A percentile compares a stretch with the other conserved stretches of the same genome.
These are phyloP conservation scores for Alternaria viburni DNA, from an alignment of 2,329 filamentous ascomycete genomes.

Conservation along the genomic window DNA sequence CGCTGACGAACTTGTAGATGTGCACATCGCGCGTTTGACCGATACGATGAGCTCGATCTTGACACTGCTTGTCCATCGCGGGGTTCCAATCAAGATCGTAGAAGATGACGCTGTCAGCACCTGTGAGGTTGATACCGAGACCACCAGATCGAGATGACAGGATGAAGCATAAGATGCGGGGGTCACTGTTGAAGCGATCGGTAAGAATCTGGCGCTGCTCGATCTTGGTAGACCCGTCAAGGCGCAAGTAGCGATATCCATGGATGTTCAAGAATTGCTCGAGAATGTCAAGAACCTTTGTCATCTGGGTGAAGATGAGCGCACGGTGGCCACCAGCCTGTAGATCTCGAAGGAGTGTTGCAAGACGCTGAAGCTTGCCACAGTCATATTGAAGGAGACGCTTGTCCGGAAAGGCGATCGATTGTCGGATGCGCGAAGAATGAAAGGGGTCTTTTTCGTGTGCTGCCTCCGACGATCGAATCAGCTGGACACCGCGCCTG, in stretches of 20 bases:
- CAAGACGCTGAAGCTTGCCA: conserved; percentile 90
- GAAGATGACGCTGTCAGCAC: conserved; percentile 97
- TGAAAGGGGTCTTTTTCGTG: conserved; percentile 82
- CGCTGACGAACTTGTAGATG: conserved; percentile 75
- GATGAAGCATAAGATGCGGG: conserved; percentile 92
- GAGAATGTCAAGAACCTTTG: conserved; percentile 94
- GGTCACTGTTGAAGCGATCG: conserved; percentile 95
- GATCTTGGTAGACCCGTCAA: conserved; percentile 95
- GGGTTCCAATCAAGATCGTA: conserved; percentile 99
- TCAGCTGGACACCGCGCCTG: conserved; percentile 62
- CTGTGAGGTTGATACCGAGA: conserved; percentile 93
- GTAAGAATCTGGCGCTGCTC: conserved; percentile 95
- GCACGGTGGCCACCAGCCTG: conserved; percentile 91
- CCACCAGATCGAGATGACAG: conserved; percentile 93
- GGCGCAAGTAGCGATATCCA: conserved; percentile 91
- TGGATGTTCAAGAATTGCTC: conserved; percentile 99
- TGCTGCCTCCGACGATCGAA: conserved; percentile 63
- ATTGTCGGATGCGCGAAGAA: conserved; percentile 87
- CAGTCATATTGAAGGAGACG: conserved; percentile 97
- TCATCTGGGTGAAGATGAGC: conserved; percentile 99
- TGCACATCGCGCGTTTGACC: conserved; percentile 97
- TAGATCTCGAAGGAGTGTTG: conserved; percentile 81
- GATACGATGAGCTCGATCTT: conserved; percentile 95
- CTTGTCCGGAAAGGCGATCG: conserved; percentile 96
- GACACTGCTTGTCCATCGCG: conserved; percentile 99